Base-by-base conservation (phyloP, 768 basidiomycete species). In the Hydnum rufescens region DNA sequence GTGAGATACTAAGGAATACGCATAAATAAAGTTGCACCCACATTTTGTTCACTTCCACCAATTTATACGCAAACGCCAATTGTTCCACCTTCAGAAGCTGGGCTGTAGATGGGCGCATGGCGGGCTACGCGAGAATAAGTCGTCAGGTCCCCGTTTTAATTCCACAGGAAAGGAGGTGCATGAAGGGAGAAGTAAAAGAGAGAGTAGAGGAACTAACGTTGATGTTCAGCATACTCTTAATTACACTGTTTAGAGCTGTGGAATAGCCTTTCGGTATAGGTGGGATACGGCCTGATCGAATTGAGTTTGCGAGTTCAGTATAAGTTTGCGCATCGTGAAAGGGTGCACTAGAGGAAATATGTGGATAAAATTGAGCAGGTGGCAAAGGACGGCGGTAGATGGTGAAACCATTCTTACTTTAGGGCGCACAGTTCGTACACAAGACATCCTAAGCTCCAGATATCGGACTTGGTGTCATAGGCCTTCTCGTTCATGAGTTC, bases 381-480 rank as follows among this genome's bases (percentile, higher is more conserved):
- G 31, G 13, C 8, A n/a, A n/a, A 43, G 43, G 19, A 47, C 4
- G 19, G 19, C 22, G 19, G 22, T 4, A 19, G 25, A 8, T 2
- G 5, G 26, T 28, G 31, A 3, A 4, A 49, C 18, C 5, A 39
- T 30, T 62, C 69, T 57, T 44, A 71, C 70, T 83, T 83, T 51
- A 90, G 71, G 0, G 93, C 89, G 57, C 93, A 97, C 34, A 97
- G 75, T 66, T 97, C 95, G 64, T 86, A 97, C 25, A 96, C 86
- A 29, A 97, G 73, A 66, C 95, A 99, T 1, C 95, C 95, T 28
- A 97, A 72, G 3, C 88, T 92, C 95, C 95, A 99, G 47, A 99
- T 96, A 61, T 99, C 95, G 0, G 86, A 89, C 67, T 97, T 99
- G 4, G 87, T 82, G 67, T 96, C 95, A 66, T 99, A 99, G 2